Evolutionary conservation across 2,329 filamentous ascomycete genomes (phyloP), one percentile per base, ranked within the genome.

Genomic region (Diaporthe caulivora): DNA sequence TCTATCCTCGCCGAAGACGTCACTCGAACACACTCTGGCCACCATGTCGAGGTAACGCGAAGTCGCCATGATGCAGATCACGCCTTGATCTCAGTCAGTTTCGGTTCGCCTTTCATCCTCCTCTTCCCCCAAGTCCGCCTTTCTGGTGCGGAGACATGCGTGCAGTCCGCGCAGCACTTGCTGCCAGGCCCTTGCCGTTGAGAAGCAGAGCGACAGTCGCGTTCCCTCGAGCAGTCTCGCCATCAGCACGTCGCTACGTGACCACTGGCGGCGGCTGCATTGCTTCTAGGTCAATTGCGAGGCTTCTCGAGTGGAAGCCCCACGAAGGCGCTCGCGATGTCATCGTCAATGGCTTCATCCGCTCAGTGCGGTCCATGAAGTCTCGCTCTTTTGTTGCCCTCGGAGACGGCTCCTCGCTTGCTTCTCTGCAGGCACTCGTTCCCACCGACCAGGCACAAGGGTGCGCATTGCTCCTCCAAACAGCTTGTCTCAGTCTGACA

Each of bases 321-420:
- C 77, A 81, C 24, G 81, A 84, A 44, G 79, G 84, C 58, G 83
- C 85, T 53, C 77, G 82, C n/a, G 81, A 87, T 78, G 86, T 93
- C 62, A 87, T 88, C 72, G 86, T 98, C 77, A 89, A 93, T 80
- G 96, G 95, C 75, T 96, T 93, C 85, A 88, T 98, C 71, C 91
- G 94, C 76, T 96, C 94, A 5, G 92, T 98, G 74, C 90, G 96
- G 75, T 94, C 94, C 81, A 95, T 97, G 86, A 97, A 98, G 82
- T 89, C 89, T 29, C 87, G 93, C 74, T 92, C 93, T 7, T 98
- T 99, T 84, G 92, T 95, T 69, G 90, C 95, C 74, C 87, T 98
- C 69, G 92, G 93, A 15, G 97, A 99, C 86, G 97, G 97, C 57
- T 97, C 95, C 17, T 95, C 93, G 54, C 86, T 94, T 77, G 87